phyloP scores from a whole-genome alignment of 2,329 filamentous ascomycete genomes.

The Paecilomyces fulvus region DNA sequence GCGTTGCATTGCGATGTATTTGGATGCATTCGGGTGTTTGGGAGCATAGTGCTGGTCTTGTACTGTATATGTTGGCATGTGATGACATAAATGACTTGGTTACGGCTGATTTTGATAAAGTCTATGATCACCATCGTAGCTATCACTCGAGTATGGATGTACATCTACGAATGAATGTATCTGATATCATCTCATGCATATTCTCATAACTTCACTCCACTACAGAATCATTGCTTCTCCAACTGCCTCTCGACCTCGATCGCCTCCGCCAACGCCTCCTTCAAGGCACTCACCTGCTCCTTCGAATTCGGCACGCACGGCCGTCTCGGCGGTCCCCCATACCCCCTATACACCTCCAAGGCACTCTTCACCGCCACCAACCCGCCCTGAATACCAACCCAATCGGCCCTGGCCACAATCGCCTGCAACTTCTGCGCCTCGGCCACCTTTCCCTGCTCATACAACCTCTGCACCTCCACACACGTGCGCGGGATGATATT shows the following conservation, averaged over 20 bases:
- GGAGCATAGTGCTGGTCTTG: neutral
- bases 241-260: constrained; percentile 29
- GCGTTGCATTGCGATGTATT: neutral
- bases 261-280: constrained; percentile 29
- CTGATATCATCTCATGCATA: neutral
- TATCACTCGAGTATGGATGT: too few relatives aligned
- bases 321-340: constrained; percentile 66
- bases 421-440: constrained; percentile 71
- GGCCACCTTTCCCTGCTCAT: constrained; percentile 60
- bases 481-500: constrained; percentile 81
- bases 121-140: neutral
- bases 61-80: neutral
- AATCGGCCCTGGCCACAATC: constrained; percentile 69
- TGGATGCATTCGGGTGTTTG: neutral
- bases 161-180: neutral
- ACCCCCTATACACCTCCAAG: constrained; percentile 72
- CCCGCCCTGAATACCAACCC: constrained; percentile 72
- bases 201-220: neutral
- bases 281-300: constrained; percentile 22
- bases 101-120: neutral
- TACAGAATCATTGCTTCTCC: constrained; percentile 1
- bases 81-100: neutral
- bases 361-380: constrained; percentile 82
- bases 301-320: constrained; percentile 48
- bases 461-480: constrained; percentile 70